phyloP scores from a whole-genome alignment of 768 basidiomycete genomes.

The Psilocybe sp. region DNA sequence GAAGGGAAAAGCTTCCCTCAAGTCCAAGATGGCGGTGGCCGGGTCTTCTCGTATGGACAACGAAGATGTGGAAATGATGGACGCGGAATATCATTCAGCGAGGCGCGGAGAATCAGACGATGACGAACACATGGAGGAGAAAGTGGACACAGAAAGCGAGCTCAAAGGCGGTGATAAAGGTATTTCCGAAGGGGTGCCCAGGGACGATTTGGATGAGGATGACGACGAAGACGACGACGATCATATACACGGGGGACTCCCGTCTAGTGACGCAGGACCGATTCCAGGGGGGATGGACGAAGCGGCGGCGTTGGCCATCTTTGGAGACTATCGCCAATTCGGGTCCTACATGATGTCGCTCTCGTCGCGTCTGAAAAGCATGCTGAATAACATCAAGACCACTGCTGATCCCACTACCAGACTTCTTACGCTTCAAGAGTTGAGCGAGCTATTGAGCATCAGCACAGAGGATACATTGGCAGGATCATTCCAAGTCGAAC shows the following conservation, averaged over 20 bases:
- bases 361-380: conserved; percentile 82
- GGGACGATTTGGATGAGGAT: conserved; percentile 43
- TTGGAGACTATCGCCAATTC: conserved; percentile 83
- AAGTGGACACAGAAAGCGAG: conserved; percentile 26
- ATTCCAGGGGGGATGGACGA: conserved; percentile 62
- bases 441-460: conserved; percentile 92
- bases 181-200: conserved; percentile 14
- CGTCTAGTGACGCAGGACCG: conserved; percentile 37
- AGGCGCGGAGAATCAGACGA: conserved; percentile 42
- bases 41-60: conserved; percentile 65
- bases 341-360: conserved; percentile 93
- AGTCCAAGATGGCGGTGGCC: conserved; percentile 57
- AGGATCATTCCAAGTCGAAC: conserved; percentile 92
- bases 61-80: conserved; percentile 78
- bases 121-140: conserved; percentile 42
- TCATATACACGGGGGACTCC: conserved; percentile 35
- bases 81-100: conserved; percentile 51
- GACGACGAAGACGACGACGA: conserved; percentile 49
- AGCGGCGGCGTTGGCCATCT: conserved; percentile 72
- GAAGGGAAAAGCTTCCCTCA: conserved; percentile 60
- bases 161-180: conserved; percentile 39
- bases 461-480: conserved; percentile 96
- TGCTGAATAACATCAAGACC: conserved; percentile 85
- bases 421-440: conserved; percentile 87
- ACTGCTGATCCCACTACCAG: conserved; percentile 84